phyloP scores from a whole-genome alignment of 345 rosid species.

The Dimocarpus longan region DNA sequence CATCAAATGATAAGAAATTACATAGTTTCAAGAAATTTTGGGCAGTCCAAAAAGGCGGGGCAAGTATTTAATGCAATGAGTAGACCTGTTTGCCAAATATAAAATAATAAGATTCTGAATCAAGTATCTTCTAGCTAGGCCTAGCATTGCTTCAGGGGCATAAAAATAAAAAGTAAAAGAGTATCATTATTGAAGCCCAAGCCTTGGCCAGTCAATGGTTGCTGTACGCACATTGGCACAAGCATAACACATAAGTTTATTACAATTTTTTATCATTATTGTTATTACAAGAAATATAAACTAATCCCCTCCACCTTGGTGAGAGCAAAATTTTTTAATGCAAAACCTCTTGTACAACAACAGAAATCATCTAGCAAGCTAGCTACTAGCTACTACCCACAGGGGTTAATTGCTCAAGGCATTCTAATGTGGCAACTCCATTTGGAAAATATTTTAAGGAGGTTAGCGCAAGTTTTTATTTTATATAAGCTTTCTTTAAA shows the following conservation, averaged over 20 bases:
- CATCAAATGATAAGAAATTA: background rate
- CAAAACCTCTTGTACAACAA: background rate
- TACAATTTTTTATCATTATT: too few relatives aligned
- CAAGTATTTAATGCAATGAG: background rate
- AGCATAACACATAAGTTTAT: background rate
- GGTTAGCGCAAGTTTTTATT: background rate
- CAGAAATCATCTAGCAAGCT: background rate
- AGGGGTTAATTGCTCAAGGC: background rate
- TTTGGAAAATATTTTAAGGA: background rate
- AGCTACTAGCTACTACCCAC: background rate
- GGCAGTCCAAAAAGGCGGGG: background rate
- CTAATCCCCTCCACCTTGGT: background rate
- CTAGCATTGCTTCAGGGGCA: background rate
- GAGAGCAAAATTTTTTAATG: background rate
- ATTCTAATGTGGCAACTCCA: constrained; percentile 1
- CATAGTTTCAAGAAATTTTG: background rate
- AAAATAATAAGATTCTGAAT: background rate
- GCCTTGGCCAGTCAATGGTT: background rate
- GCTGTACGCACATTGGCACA: background rate
- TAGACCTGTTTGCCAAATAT: background rate
- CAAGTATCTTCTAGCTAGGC: background rate
- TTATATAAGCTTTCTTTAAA: too few relatives aligned
- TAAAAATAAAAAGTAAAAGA: background rate
- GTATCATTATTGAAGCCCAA: background rate
- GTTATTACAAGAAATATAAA: background rate